Base-by-base conservation (phyloP, 352 stramenopile genomes). In the Globisporangium perplexum region DNA sequence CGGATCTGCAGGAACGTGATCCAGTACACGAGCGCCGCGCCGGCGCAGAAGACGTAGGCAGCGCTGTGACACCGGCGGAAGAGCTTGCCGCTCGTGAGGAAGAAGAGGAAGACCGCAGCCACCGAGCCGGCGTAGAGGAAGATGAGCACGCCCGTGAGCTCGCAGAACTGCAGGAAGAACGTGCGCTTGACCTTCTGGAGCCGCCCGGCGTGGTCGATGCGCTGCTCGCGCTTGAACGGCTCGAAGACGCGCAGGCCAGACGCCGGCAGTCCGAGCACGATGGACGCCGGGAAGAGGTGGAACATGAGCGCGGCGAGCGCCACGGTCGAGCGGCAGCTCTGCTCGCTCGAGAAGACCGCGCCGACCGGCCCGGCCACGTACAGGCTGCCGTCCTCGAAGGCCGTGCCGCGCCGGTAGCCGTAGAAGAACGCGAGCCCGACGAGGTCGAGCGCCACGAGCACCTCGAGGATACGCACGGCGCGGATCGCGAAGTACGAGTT, bases 401-500 rank as follows among this genome's bases (percentile, higher is more conserved):
- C 45, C 11, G 64, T 18, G 14, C 65, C 49, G 2, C 63, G 57
- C 26, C 72, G 60, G 58, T 76, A 77, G 30, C 65, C 71, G 56
- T 88, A 91, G 55, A 82, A 91, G 39, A 81, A 76, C 12, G 68
- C 50, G 7, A 93, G 65, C 18, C 71, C 83, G 3, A 76, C 44
- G 0, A 84, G 1, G 50, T 93, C 80, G 6, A 85, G 53, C 4
- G 70, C 58, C 7, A 84, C 67, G 50, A 93, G 71, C 2, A 88
- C 23, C 61, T 88, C 72, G 50, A 77, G 77, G 12, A 81, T 71
- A 10, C 77, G 63, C 45, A 90, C 55, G 35, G 91, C 50, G 15
- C 68, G 66, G 28, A 82, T 72, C 10, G 83, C 72, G 55, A 93
- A 93, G 66, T 90, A 93, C 46, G 80, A 91, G 66, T 93, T 93